Conservation (phyloP, 345 rosid genomes). For the Arabis alpina region DNA sequence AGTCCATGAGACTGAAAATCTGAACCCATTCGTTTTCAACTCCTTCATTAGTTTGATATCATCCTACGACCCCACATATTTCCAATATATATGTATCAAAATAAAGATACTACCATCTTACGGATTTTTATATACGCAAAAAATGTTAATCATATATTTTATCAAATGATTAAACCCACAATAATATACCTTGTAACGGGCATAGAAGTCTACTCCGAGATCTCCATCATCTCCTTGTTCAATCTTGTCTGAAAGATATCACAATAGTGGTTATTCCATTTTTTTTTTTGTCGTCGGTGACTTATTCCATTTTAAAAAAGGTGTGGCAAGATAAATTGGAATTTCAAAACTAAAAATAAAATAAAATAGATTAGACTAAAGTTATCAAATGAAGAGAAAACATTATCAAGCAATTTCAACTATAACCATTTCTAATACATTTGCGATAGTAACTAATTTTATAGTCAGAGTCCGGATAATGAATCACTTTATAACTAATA, state of each 20-base stretch:
- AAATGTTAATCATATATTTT: not conserved
- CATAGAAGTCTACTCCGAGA: constrained; percentile 29
- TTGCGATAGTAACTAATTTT: not conserved
- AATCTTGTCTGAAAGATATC: constrained; percentile 33
- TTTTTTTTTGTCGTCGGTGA: not conserved
- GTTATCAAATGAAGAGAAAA: not conserved
- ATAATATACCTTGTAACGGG: constrained; percentile 42
- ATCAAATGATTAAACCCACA: not conserved
- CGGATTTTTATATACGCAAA: not conserved
- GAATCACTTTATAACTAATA: not conserved
- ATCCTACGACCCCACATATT: not conserved
- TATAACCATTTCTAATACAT: not conserved
- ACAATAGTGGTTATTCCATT: not conserved
- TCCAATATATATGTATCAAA: not conserved
- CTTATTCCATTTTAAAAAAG: not conserved
- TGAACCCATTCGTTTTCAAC: constrained; percentile 39
- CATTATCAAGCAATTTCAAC: not conserved
- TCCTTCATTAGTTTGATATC: constrained; percentile 42
- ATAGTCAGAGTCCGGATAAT: not conserved
- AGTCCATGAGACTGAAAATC: constrained; percentile 46
- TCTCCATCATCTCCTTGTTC: constrained; percentile 30
- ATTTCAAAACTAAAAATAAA: not conserved
- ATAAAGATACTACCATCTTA: not conserved
- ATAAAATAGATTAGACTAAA: not conserved
- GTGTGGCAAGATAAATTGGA: not conserved